Percentiles rank a stretch among this genome's conserved stretches.
Evolutionary conservation across 495 filamentous ascomycete genomes (phyloP).

Genomic region (Collariella sp.): DNA sequence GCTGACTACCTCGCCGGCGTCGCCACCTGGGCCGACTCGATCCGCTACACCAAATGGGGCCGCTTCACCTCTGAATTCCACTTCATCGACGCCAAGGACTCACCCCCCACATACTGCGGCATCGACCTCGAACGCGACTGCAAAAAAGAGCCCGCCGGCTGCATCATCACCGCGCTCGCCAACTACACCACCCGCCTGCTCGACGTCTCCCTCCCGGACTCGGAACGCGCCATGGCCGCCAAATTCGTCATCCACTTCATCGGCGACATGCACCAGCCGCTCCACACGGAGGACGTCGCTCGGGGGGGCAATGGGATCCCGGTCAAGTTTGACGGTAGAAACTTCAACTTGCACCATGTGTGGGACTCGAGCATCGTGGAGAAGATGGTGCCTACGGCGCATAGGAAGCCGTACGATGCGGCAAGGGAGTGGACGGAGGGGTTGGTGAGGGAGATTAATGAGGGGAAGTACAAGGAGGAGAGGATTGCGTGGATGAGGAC

Average conservation of each 20-base stretch:
- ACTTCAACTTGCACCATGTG: slow-evolving; percentile 50
- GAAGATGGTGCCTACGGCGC: slow-evolving; percentile 43
- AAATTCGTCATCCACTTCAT: slow-evolving; percentile 59
- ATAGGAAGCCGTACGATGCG: slow-evolving; percentile 33
- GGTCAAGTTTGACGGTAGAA: slow-evolving; percentile 44
- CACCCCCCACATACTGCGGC: slow-evolving; percentile 49
- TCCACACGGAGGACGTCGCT: slow-evolving; percentile 53
- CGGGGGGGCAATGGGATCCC: slow-evolving; percentile 53
- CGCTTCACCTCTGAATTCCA: slow-evolving; percentile 53
- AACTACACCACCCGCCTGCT: slow-evolving; percentile 50
- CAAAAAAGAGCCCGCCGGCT: slow-evolving; percentile 40
- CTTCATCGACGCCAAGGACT: slow-evolving; percentile 64
- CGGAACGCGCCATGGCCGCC: slow-evolving; percentile 42
- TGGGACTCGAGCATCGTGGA: slow-evolving; percentile 57
- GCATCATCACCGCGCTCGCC: slow-evolving; percentile 52
- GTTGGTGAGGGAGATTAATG: slow-evolving; percentile 43
- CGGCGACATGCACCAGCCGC: slow-evolving; percentile 58
- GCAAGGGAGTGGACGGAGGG: slow-evolving; percentile 45
- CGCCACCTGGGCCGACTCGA: slow-evolving; percentile 57
- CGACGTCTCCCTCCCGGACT: slow-evolving; percentile 33
- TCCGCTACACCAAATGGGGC: slow-evolving; percentile 50
- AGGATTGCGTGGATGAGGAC: slow-evolving; percentile 42
- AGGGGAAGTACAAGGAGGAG: slow-evolving; percentile 36
- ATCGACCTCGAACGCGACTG: slow-evolving; percentile 57
- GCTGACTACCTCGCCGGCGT: slow-evolving; percentile 49